Evolutionary conservation across 2,329 filamentous ascomycete species (phyloP).

Genomic region (Cordyceps tenuipes): DNA sequence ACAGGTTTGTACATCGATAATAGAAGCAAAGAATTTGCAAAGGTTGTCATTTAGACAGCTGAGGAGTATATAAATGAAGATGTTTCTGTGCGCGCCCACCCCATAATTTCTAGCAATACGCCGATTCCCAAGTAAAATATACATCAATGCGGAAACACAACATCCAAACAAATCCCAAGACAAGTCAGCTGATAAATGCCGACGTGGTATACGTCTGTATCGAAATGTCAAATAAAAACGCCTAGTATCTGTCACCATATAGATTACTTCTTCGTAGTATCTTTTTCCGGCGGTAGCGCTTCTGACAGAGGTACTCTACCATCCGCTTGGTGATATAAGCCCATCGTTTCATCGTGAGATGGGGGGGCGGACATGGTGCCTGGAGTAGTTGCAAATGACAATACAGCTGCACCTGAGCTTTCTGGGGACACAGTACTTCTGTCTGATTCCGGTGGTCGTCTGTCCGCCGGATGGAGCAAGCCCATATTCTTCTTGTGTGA

Average conservation of each 20-base stretch:
- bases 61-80: not conserved
- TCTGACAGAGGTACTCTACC: conserved; percentile 15
- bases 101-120: not conserved
- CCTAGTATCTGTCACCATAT: not conserved
- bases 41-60: not conserved
- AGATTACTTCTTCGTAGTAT: conserved; percentile 1
- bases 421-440: not conserved
- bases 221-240: not conserved
- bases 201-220: not conserved
- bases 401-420: not conserved
- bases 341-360: conserved; percentile 22
- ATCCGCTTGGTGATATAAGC: conserved; percentile 25
- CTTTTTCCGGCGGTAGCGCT: conserved; percentile 19
- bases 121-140: not conserved
- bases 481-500: conserved; percentile 23
- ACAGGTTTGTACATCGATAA: not conserved
- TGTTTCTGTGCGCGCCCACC: not conserved
- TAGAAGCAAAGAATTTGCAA: not conserved
- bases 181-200: not conserved
- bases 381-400: not conserved
- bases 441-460: conserved; percentile 7
- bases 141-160: not conserved
- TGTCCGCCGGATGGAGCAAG: conserved; percentile 25
- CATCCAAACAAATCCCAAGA: not conserved
- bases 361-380: conserved; percentile 14